These are phyloP conservation scores for Epichloe elymi DNA, from an alignment of 2,329 filamentous ascomycete genomes.

Conservation along the genomic window DNA sequence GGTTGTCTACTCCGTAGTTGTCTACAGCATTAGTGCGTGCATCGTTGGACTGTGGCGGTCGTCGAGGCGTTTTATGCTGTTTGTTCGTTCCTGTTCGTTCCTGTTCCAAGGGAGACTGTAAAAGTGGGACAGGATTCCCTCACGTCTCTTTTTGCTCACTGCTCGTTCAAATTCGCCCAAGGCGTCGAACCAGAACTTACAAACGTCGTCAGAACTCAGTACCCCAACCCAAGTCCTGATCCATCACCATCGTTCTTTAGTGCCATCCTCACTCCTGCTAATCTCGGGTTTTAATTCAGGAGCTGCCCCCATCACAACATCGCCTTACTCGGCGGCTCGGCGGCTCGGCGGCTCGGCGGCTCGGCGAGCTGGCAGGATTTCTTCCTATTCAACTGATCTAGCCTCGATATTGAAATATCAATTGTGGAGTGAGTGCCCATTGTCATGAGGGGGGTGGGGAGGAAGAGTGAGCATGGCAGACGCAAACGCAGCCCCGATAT, in stretches of 20 bases:
- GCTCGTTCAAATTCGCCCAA: neutral
- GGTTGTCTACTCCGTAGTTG: neutral
- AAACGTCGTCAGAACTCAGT: too few relatives aligned
- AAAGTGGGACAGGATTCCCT: neutral
- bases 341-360: neutral
- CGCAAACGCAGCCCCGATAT: conserved; percentile 9
- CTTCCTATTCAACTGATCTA: neutral
- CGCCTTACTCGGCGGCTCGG: neutral
- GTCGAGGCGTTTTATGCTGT: neutral
- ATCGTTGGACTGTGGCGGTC: neutral
- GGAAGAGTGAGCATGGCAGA: conserved; percentile 5
- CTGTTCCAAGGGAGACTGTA: neutral
- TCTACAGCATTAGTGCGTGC: neutral
- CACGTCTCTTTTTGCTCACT: neutral
- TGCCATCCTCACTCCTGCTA: neutral
- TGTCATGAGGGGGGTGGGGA: conserved; percentile 4
- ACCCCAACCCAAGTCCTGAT: neutral
- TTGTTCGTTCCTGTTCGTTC: neutral
- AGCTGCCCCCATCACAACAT: neutral
- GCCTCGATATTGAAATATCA: neutral
- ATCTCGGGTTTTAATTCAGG: neutral
- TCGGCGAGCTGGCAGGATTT: neutral
- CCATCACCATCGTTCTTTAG: neutral
- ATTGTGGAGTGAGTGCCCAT: conserved; percentile 2
- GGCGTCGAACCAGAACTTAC: neutral